Base-by-base conservation (phyloP, 2,329 filamentous ascomycete species). In the Xylariales sp. region DNA sequence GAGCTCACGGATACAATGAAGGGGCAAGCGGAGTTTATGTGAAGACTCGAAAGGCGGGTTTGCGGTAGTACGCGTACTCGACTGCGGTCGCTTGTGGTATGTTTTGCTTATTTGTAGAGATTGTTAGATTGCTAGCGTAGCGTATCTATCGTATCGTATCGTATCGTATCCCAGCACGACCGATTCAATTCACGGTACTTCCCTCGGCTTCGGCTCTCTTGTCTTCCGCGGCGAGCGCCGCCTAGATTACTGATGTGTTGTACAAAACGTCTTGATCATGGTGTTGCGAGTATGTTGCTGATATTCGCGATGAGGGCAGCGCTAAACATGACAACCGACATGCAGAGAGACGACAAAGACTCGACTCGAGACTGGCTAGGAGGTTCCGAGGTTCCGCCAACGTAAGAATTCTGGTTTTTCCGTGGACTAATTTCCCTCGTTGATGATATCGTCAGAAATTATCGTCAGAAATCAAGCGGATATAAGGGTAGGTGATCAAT, bases 211-310 rank as follows among this genome's bases (percentile, higher is more conserved):
- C 23, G 18, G 9, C 3, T 53, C 39, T 50, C 57, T 62, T 55
- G 45, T 32, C 62, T 48, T 65, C 32, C 23, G 32, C 54, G 18
- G 54, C 48, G 30, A 46, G 43, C 16, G 50, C 56, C 41, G 62
- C 52, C 62, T 55, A 39, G 53, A 58, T 66, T 55, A 61, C 41
- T 53, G 34, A 6, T 50, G 32, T 23, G 43, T 67, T 16, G 45
- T 36, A 48, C 45, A 9, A 58, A 59, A 34, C n/a, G 55, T 45
- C 39, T 50, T 41, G 36, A 58, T 69, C 62, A 71, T 64, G 57
- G 66, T 36, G 63, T 62, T 49, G 61, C 59, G 18, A 56, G 54
- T 28, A 58, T 43, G 60, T 28, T 48, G 57, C 57, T 45, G 53
- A 23, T 52, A 41, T 49, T 14, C 30, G 54, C 43, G 48, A 45